A percentile compares a stretch with the other conserved stretches of the same genome.
Evolutionary conservation across 2,329 filamentous ascomycete species (phyloP).

Genomic region (Alternaria sp.): DNA sequence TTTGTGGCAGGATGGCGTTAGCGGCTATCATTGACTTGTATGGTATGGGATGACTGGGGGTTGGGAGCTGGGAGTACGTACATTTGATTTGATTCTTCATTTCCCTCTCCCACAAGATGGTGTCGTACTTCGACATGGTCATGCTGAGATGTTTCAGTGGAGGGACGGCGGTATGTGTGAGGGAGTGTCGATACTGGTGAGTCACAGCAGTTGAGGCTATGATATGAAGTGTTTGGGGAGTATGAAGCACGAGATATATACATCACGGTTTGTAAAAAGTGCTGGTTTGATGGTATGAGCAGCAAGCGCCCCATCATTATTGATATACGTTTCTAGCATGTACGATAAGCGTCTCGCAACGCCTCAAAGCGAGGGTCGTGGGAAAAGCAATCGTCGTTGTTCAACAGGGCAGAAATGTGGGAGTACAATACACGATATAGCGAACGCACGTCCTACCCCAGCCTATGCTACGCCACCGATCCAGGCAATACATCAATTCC

Average conservation of each 20-base stretch:
- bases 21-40: not conserved
- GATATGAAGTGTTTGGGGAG: accelerated
- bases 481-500: too few species aligned
- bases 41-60: not conserved
- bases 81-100: not conserved
- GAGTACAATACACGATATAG: too few species aligned
- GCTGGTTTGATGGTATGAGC: accelerated
- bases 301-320: accelerated
- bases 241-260: not conserved
- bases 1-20: not conserved
- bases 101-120: not conserved
- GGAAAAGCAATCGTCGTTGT: too few species aligned
- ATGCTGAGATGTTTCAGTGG: not conserved
- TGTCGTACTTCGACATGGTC: not conserved
- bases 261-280: not conserved
- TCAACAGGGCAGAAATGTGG: too few species aligned
- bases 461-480: too few species aligned
- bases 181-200: not conserved
- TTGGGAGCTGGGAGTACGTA: not conserved
- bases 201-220: not conserved
- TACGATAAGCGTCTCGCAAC: not conserved
- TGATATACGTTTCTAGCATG: not conserved
- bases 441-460: too few species aligned
- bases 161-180: not conserved
- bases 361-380: not conserved